A percentile compares a stretch with the other conserved stretches of the same genome.
phyloP scores from a whole-genome alignment of 306 rosid genomes.

The Alnus rubra region DNA sequence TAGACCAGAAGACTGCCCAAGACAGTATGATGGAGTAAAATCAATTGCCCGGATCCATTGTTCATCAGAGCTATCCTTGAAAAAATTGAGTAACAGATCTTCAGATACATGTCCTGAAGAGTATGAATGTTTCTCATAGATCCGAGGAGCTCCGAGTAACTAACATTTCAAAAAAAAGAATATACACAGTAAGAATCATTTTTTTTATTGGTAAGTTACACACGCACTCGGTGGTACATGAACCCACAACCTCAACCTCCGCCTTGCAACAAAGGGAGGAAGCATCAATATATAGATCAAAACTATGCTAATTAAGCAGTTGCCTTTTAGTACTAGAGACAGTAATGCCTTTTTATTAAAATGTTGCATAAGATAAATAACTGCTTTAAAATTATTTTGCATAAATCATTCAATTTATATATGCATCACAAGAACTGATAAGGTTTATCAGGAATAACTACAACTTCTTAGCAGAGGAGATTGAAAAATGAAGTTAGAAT shows the following conservation, averaged over 20 bases:
- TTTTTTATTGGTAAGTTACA: no score
- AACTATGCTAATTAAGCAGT: not conserved
- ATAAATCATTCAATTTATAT: not conserved
- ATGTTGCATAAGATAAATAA: not conserved
- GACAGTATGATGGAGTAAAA: constrained; percentile 48
- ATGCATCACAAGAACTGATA: not conserved
- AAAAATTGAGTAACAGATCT: no score
- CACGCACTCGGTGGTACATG: no score
- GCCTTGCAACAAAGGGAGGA: not conserved
- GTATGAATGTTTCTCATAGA: constrained; percentile 10
- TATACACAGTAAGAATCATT: constrained; percentile 2
- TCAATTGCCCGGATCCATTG: constrained; percentile 70
- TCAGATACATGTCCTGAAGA: no score
- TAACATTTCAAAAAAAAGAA: constrained; percentile 18
- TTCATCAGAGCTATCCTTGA: constrained; percentile 23
- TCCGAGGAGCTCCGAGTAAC: constrained; percentile 28
- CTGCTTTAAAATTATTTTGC: not conserved
- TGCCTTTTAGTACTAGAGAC: not conserved
- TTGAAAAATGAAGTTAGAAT: not conserved
- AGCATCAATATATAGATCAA: not conserved
- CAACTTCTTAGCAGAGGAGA: not conserved
- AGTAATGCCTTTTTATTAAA: not conserved
- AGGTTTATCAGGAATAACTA: not conserved
- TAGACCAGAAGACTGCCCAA: constrained; percentile 72
- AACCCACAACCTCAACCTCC: no score